Base-by-base conservation (phyloP, 2,329 filamentous ascomycete species). In the Neodidymelliopsis sp. region DNA sequence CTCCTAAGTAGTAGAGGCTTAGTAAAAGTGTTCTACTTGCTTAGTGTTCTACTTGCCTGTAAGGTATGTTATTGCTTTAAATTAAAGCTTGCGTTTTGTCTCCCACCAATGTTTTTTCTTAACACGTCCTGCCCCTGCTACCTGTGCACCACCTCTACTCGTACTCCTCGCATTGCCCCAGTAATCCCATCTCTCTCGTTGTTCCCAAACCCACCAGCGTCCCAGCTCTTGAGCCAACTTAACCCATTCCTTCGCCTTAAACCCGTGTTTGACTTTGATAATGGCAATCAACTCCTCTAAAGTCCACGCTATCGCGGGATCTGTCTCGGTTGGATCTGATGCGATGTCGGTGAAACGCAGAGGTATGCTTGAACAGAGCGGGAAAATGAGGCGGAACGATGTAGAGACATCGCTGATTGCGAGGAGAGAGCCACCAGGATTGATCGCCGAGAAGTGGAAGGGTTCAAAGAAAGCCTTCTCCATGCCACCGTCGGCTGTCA, bases 61-160 rank as follows among this genome's bases (percentile, higher is more conserved):
- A n/a, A n/a, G n/a, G n/a, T n/a, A n/a, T n/a, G n/a, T n/a, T n/a
- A n/a, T n/a, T n/a, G n/a, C n/a, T n/a, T n/a, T n/a, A n/a, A n/a
- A n/a, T n/a, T n/a, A n/a, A n/a, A n/a, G n/a, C n/a, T 25, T 25
- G 6, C 11, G 23, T 25, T 36, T 38, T 13, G 56, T 59, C 28
- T 59, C 56, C 56, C 56, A 59, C 56, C 56, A 59, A 53, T 59
- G 56, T 24, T 59, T 45, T 30, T 49, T 52, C n/a, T 48, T 49
- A 6, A 59, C 47, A 9, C 53, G 44, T 8, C 56, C 56, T 2
- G 39, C 49, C 4, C 54, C 54, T 10, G 46, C 54, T 6, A 51
- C 42, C 11, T 56, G 49, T 2, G 44, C 46, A 11, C 56, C 56
- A 4, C 53, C 56, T 30, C 56, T 34, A 18, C 53, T 38, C 6